Conservation (phyloP, 164 flowering plant species). For the Aristolochia contorta region DNA sequence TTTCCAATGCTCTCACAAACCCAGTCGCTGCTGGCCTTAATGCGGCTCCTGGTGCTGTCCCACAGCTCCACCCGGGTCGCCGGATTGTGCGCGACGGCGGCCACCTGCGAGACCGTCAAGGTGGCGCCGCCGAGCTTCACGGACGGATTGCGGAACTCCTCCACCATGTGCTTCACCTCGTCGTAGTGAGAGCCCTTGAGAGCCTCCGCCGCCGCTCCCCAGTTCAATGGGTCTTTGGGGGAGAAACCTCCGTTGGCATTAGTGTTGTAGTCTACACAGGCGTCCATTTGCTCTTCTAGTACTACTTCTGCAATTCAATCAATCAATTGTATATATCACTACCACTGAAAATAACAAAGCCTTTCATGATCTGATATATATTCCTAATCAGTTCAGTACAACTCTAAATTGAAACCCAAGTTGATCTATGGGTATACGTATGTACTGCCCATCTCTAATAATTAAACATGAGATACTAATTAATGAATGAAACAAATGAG, state of each 20-base stretch:
- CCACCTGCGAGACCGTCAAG: slow-evolving; percentile 38
- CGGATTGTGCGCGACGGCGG: slow-evolving; percentile 20
- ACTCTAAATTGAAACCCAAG: too few species aligned
- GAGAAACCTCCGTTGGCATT: slow-evolving; percentile 6
- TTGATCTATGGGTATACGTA: too few species aligned
- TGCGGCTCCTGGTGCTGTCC: slow-evolving; percentile 35
- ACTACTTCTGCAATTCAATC: not conserved
- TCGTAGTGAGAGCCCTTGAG: slow-evolving; percentile 41
- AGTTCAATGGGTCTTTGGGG: slow-evolving; percentile 36
- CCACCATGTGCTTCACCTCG: slow-evolving; percentile 47
- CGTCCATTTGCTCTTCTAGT: not conserved
- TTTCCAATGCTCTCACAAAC: slow-evolving; percentile 48
- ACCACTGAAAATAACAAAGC: too few species aligned
- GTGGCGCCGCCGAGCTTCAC: slow-evolving; percentile 36
- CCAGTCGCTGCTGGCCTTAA: slow-evolving; percentile 53
- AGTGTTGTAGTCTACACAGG: slow-evolving; percentile 5
- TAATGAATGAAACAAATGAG: too few species aligned
- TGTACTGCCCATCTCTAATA: too few species aligned
- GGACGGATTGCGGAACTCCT: slow-evolving; percentile 31
- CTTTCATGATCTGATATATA: too few species aligned
- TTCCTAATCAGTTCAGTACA: too few species aligned
- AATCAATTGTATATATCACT: too few species aligned
- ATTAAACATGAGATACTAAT: too few species aligned
- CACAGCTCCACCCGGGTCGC: slow-evolving; percentile 31
- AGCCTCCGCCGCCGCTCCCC: slow-evolving; percentile 39